These are phyloP conservation scores for Colletotrichum shisoi DNA, from an alignment of 2,329 filamentous ascomycete species.

Conservation along the genomic window DNA sequence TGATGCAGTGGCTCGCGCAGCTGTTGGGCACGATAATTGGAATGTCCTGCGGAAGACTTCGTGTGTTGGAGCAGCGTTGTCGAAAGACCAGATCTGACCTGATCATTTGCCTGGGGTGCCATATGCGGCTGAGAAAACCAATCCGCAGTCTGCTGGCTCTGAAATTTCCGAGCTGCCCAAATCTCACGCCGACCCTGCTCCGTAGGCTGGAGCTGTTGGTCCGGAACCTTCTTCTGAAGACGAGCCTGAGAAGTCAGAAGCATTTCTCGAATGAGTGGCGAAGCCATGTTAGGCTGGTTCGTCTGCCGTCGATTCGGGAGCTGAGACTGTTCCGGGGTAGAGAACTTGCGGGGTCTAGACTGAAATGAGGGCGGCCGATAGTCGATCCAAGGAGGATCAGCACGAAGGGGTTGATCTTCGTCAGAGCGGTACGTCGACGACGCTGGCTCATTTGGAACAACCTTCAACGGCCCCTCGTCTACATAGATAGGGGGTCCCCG, in stretches of 20 bases:
- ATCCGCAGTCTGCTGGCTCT: neutral
- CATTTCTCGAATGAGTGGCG: neutral
- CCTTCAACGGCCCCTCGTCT: neutral
- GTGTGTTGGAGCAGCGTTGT: neutral
- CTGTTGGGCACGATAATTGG: too few relatives aligned
- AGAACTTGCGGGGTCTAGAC: neutral
- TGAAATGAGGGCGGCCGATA: neutral
- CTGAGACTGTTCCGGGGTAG: neutral
- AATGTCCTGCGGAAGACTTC: too few relatives aligned
- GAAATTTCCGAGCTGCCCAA: neutral
- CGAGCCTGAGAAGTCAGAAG: neutral
- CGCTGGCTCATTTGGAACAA: neutral
- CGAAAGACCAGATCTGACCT: neutral
- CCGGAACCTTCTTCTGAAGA: too few relatives aligned
- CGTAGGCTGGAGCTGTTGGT: neutral
- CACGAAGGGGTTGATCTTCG: neutral
- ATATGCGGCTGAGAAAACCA: neutral
- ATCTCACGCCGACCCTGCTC: neutral
- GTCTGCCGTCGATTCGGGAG: neutral
- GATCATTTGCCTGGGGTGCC: neutral
- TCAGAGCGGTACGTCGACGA: neutral
- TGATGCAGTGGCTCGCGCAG: neutral
- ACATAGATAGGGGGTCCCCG: neutral
- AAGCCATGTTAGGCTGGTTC: neutral
- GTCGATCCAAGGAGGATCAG: too few relatives aligned